phyloP scores from a whole-genome alignment of 1,139 yeast genomes.

The Cylindricascospora bacillispora region DNA sequence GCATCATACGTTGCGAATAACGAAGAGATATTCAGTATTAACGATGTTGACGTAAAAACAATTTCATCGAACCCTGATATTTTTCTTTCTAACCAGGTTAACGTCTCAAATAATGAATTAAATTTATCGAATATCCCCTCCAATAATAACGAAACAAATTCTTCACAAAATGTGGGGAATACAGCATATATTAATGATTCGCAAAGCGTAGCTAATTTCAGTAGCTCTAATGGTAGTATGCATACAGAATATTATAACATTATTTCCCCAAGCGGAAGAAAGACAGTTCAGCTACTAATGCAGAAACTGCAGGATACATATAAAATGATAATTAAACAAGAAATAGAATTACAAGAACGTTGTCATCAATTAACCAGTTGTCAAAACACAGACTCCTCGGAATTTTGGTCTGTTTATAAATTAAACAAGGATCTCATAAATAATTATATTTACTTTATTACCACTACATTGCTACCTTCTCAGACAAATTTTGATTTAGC shows the following conservation, averaged over 20 bases:
- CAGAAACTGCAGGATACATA: slow-evolving; percentile 62
- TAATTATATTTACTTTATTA: slow-evolving; percentile 55
- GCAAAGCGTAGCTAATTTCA: neutral
- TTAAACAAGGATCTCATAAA: slow-evolving; percentile 52
- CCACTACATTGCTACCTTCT: slow-evolving; percentile 60
- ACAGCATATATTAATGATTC: too few species aligned
- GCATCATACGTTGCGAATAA: too few species aligned
- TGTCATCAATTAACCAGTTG: slow-evolving; percentile 34
- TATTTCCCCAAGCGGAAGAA: slow-evolving; percentile 1
- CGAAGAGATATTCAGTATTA: too few species aligned
- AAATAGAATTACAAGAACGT: slow-evolving; percentile 56
- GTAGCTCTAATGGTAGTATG: neutral
- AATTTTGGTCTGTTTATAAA: slow-evolving; percentile 60
- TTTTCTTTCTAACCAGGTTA: too few species aligned
- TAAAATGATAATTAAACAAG: slow-evolving; percentile 52
- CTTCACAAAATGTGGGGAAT: too few species aligned
- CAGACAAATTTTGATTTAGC: slow-evolving; percentile 33
- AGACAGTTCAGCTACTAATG: slow-evolving; percentile 59
- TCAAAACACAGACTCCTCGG: slow-evolving; percentile 42
- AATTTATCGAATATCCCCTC: too few species aligned
- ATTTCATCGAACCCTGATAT: too few species aligned
- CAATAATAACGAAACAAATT: too few species aligned
- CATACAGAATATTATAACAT: neutral
- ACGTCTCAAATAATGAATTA: too few species aligned
- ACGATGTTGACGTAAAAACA: too few species aligned